Evolutionary conservation across 2,329 filamentous ascomycete genomes (phyloP).

Genomic region (Botrytis deweyae): DNA sequence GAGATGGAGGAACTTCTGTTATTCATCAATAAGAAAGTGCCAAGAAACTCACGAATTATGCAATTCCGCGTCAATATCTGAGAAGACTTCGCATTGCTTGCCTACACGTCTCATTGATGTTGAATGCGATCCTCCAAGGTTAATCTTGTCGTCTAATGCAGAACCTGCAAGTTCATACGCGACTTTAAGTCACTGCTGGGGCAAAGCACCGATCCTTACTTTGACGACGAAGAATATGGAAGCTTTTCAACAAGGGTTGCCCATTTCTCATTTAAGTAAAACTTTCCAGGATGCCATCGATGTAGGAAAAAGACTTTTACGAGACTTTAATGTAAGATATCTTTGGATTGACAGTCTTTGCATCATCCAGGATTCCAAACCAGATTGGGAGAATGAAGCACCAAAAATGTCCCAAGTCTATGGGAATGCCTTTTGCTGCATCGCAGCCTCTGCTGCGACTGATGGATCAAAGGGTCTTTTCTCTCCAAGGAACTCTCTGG

Average conservation of each 20-base stretch:
- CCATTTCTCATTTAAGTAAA: not conserved
- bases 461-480: slow-evolving; percentile 16
- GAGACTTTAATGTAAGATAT: slow-evolving; percentile 9
- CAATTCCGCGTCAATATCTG: not conserved
- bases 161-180: not conserved
- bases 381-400: slow-evolving; percentile 18
- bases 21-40: not conserved
- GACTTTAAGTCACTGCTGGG: slow-evolving; percentile 21
- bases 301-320: not conserved
- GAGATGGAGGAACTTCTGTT: not conserved
- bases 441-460: slow-evolving; percentile 1
- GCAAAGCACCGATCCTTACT: slow-evolving; percentile 1
- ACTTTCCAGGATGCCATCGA: not conserved
- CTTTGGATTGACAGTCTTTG: slow-evolving; percentile 22
- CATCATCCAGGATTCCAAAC: slow-evolving; percentile 19
- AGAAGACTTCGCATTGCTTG: not conserved
- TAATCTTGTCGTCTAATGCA: not conserved
- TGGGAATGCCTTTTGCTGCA: slow-evolving; percentile 12
- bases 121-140: not conserved
- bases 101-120: not conserved
- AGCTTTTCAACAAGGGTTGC: not conserved
- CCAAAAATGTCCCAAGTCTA: not conserved
- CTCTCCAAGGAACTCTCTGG: not conserved
- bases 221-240: slow-evolving; percentile 5
- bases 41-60: not conserved